Evolutionary conservation across 345 rosid species (phyloP).

Genomic region (Turritis glabra): DNA sequence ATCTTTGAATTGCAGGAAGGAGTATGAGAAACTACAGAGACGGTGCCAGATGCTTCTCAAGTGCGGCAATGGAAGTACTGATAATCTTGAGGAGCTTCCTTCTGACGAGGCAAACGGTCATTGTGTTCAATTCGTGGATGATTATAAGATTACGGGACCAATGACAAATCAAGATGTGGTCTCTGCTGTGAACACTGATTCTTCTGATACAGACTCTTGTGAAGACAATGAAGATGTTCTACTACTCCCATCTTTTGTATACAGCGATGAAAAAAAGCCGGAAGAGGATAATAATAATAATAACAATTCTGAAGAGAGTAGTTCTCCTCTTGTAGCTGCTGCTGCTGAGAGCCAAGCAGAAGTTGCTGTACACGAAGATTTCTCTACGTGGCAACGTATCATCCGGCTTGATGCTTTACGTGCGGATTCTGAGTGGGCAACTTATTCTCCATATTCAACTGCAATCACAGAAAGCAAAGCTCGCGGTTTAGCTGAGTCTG

Average conservation of each 20-base stretch:
- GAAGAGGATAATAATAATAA: constrained; percentile 43
- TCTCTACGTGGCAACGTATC: constrained; percentile 87
- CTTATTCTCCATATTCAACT: constrained; percentile 60
- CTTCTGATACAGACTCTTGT: constrained; percentile 85
- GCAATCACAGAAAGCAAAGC: constrained; percentile 70
- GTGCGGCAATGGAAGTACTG: constrained; percentile 41
- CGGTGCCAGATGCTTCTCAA: constrained; percentile 60
- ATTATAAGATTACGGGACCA: constrained; percentile 42
- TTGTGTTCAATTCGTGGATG: constrained; percentile 51
- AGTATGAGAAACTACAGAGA: constrained; percentile 84
- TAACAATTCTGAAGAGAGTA: constrained; percentile 32
- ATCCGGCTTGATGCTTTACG: constrained; percentile 97
- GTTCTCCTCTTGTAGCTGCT: constrained; percentile 29
- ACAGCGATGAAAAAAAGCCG: constrained; percentile 46
- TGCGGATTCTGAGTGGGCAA: constrained; percentile 88
- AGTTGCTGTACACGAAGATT: constrained; percentile 54
- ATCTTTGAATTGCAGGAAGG: constrained; percentile 63
- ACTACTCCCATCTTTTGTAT: constrained; percentile 50
- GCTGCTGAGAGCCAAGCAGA: constrained; percentile 43
- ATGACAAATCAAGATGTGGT: constrained; percentile 53
- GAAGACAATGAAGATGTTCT: constrained; percentile 69
- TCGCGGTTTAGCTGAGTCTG: constrained; percentile 63
- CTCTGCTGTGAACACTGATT: constrained; percentile 62
- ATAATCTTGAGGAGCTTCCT: constrained; percentile 63
- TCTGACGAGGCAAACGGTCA: constrained; percentile 61